Percentiles rank a stretch among this genome's conserved stretches.
These are phyloP conservation scores for Fusarium austroafricanum DNA, from an alignment of 2,329 filamentous ascomycete species.

Conservation along the genomic window DNA sequence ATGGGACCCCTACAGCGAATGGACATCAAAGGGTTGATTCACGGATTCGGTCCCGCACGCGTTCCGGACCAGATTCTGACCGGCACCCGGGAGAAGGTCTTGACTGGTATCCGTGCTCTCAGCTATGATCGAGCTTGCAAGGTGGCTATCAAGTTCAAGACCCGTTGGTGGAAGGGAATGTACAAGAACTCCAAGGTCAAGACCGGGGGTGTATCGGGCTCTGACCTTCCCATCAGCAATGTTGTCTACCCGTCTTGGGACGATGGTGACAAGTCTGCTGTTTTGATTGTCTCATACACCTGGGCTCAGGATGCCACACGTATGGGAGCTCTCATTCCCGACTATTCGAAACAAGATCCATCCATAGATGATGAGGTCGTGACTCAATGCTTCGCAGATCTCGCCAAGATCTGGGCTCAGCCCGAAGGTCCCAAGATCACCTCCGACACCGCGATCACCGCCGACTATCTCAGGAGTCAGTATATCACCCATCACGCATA, in stretches of 20 bases:
- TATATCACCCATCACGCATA: constrained; percentile 49
- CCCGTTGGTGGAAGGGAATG: constrained; percentile 30
- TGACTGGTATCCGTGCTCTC: constrained; percentile 17
- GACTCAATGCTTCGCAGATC: constrained; percentile 22
- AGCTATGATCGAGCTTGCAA: constrained; percentile 30
- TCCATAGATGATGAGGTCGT: constrained; percentile 11
- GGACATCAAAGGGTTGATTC: neutral
- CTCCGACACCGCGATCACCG: neutral
- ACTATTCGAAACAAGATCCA: constrained; percentile 1
- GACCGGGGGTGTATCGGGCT: constrained; percentile 11
- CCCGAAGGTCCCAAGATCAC: neutral
- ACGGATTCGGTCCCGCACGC: neutral
- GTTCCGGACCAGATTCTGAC: no score
- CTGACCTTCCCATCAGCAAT: constrained; percentile 7
- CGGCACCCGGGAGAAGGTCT: neutral
- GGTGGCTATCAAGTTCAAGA: constrained; percentile 35
- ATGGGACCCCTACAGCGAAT: constrained; percentile 27
- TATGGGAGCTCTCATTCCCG: constrained; percentile 27
- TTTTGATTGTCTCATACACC: constrained; percentile 29
- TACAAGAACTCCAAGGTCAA: neutral
- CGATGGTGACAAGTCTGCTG: constrained; percentile 7
- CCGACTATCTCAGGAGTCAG: constrained; percentile 13
- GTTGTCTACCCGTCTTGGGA: constrained; percentile 31
- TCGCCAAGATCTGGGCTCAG: constrained; percentile 17
- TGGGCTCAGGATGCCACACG: constrained; percentile 37